Evolutionary conservation across 805 yeast species (phyloP).

Genomic region (Sugiyamaella boreocaroliniensis): DNA sequence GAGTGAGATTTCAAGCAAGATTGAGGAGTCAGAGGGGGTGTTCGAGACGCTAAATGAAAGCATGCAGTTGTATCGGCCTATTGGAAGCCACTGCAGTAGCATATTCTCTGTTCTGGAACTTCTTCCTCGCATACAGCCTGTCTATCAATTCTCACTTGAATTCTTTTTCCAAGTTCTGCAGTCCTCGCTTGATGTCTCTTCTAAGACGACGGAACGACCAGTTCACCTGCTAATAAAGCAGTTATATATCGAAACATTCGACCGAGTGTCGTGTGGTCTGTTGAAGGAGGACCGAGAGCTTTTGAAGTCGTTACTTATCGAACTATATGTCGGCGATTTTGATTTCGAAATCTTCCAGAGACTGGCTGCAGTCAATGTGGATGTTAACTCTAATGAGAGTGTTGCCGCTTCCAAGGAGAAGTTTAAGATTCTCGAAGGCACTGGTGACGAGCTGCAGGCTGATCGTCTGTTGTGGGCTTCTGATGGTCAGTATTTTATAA

Average conservation of each 20-base stretch:
- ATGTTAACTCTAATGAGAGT: neutral
- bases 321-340: slow-evolving; percentile 22
- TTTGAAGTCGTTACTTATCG: slow-evolving; percentile 37
- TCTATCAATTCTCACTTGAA: slow-evolving; percentile 55
- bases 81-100: slow-evolving; percentile 50
- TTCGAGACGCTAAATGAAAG: slow-evolving; percentile 48
- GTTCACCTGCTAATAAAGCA: slow-evolving; percentile 30
- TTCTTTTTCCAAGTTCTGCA: slow-evolving; percentile 35
- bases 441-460: neutral
- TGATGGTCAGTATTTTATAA: no score
- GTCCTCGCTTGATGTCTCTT: slow-evolving; percentile 26
- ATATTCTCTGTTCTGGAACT: slow-evolving; percentile 44
- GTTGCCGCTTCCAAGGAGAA: neutral
- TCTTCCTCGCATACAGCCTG: slow-evolving; percentile 38
- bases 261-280: slow-evolving; percentile 42
- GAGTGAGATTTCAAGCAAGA: slow-evolving; percentile 43
- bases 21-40: slow-evolving; percentile 48
- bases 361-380: neutral
- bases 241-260: slow-evolving; percentile 44
- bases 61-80: slow-evolving; percentile 41
- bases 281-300: slow-evolving; percentile 36
- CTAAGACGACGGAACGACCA: slow-evolving; percentile 10
- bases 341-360: neutral
- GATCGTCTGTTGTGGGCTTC: no score
- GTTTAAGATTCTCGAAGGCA: neutral